These are phyloP conservation scores for Gillenia trifoliata DNA, from an alignment of 306 rosid genomes.

Conservation along the genomic window DNA sequence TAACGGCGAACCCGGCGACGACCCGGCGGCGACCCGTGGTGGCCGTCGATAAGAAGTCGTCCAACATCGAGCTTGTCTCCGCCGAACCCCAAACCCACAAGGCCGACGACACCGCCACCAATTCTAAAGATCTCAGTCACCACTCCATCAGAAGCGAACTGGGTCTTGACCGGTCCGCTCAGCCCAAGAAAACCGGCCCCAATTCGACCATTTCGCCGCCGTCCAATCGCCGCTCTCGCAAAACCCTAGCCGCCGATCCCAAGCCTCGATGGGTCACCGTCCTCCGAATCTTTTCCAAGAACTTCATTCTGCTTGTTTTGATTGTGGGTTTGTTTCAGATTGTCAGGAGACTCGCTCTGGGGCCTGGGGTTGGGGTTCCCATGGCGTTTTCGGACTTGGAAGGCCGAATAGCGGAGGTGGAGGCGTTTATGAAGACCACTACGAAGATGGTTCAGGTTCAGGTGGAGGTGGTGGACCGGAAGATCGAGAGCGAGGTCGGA, in stretches of 20 bases:
- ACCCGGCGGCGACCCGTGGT: slow-evolving; percentile 70
- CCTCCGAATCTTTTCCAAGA: slow-evolving; percentile 50
- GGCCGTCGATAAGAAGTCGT: slow-evolving; percentile 44
- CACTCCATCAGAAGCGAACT: slow-evolving; percentile 71
- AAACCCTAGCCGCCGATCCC: slow-evolving; percentile 25
- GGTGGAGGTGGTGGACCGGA: slow-evolving; percentile 75
- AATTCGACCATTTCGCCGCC: slow-evolving; percentile 36
- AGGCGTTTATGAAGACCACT: slow-evolving; percentile 53
- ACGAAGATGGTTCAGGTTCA: slow-evolving; percentile 71
- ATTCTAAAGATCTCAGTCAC: slow-evolving; percentile 64
- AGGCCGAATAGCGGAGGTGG: slow-evolving; percentile 70
- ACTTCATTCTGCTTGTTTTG: slow-evolving; percentile 41
- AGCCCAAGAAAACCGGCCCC: slow-evolving; percentile 33
- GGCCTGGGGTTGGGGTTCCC: slow-evolving; percentile 37
- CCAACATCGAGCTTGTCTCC: slow-evolving; percentile 54
- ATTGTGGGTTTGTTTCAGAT: slow-evolving; percentile 58
- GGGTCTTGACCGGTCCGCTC: slow-evolving; percentile 39
- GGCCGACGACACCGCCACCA: slow-evolving; percentile 25
- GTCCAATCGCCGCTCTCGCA: slow-evolving; percentile 36
- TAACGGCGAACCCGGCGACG: slow-evolving; percentile 74
- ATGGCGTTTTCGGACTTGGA: slow-evolving; percentile 60
- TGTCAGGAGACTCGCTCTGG: slow-evolving; percentile 31
- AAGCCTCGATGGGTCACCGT: slow-evolving; percentile 71
- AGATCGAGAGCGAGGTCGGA: slow-evolving; percentile 56
- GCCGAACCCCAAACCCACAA: slow-evolving; percentile 26